phyloP scores from a whole-genome alignment of 257 asterid genomes.

The Buddleja alternifolia region DNA sequence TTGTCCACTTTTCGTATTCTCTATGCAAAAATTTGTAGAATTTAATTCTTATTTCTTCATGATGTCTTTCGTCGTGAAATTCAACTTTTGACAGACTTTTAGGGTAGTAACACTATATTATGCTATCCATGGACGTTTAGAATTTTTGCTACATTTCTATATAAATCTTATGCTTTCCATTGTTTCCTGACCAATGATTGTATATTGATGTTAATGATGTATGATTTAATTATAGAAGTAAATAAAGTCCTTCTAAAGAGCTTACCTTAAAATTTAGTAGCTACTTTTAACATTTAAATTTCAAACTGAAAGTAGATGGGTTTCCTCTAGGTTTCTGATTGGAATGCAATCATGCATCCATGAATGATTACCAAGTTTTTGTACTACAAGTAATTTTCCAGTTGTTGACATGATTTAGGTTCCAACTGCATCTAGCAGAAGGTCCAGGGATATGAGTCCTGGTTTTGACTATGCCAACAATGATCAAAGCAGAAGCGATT shows the following conservation, averaged over 20 bases:
- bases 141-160: too few relatives aligned
- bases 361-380: background rate
- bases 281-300: background rate
- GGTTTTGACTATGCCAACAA: constrained; percentile 44
- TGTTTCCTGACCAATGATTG: too few relatives aligned
- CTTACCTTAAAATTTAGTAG: background rate
- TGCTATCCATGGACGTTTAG: too few relatives aligned
- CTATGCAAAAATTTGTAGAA: too few relatives aligned
- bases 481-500: constrained; percentile 54
- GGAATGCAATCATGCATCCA: constrained; percentile 13
- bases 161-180: too few relatives aligned
- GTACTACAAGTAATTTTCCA: background rate
- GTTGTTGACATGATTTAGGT: constrained; percentile 41
- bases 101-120: too few relatives aligned
- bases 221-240: background rate
- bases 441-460: constrained; percentile 59
- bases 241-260: background rate
- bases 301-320: background rate
- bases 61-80: background rate
- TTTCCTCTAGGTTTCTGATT: constrained; percentile 13
- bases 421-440: constrained; percentile 45
- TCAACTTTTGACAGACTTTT: background rate
- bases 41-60: background rate
- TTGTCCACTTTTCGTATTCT: too few relatives aligned
- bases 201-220: constrained; percentile 3